Base-by-base conservation (phyloP, 371 early-diverging fungal genomes). In the Vairimorpha ceranae region DNA sequence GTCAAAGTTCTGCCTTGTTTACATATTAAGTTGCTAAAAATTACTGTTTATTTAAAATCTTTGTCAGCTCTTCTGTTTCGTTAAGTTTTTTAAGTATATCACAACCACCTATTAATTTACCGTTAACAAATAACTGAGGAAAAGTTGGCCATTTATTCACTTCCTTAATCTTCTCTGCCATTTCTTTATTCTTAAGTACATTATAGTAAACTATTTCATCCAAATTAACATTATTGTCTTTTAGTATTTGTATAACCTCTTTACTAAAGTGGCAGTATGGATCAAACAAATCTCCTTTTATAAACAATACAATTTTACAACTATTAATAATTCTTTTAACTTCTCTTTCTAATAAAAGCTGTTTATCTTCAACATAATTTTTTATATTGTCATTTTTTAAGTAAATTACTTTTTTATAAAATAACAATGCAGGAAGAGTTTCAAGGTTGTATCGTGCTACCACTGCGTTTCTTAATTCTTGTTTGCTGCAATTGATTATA, bases 81-180 rank as follows among this genome's bases (percentile, higher is more conserved):
- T 78, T 41, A 88, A 73, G 78, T 89, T 87, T 52, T 89, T 85
- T 51, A 88, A 88, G 78, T 89, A 91, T 41, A 90, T 97, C 96
- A 80, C 90, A 90, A 12, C 97, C 97, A 45, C 96, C 96, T 65
- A 95, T 85, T 81, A 97, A 93, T 83, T 92, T 91, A 67, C 93
- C 92, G 82, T 92, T 89, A 79, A 94, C 86, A 78, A 90, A 97
- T 7, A 95, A 89, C 85, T 95, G 96, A 36, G 97, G 97, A 83
- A 93, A 91, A 17, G 96, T 97, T 10, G 93, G 94, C 97, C 96
- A 95, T 58, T 86, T 84, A 41, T 89, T 87, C 70, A 86, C 89
- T 66, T 86, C 80, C 83, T 93, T 93, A 72, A 93, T 79, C 0
- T 78, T 87, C 82, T 78, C 70, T 30, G 83, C 48, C 29, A 81